These are phyloP conservation scores for Tremellales sp. DNA, from an alignment of 1,284 basidiomycete genomes.

Conservation along the genomic window DNA sequence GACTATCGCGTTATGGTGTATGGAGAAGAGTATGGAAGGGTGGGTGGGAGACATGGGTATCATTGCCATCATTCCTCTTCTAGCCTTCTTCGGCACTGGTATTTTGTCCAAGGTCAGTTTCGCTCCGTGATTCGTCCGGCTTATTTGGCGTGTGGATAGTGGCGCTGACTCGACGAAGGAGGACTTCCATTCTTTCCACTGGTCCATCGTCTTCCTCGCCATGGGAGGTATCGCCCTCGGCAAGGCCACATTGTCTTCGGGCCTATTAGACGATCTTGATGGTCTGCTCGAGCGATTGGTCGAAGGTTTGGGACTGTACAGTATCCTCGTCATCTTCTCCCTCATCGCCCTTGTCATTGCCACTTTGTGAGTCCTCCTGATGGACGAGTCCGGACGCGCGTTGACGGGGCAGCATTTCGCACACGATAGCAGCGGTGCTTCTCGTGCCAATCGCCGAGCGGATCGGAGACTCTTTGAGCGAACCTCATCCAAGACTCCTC, in stretches of 20 bases:
- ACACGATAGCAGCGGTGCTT: slow-evolving; percentile 93
- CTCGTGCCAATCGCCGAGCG: slow-evolving; percentile 92
- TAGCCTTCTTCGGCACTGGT: slow-evolving; percentile 92
- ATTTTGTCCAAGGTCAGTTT: slow-evolving; percentile 79
- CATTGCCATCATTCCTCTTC: slow-evolving; percentile 88
- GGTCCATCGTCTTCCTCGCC: slow-evolving; percentile 89
- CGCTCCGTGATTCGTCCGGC: background rate
- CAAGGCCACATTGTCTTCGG: slow-evolving; percentile 86
- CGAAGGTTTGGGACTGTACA: slow-evolving; percentile 67
- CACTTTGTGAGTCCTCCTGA: slow-evolving; percentile 40
- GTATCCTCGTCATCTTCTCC: slow-evolving; percentile 79
- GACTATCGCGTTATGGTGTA: slow-evolving; percentile 89
- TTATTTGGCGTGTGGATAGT: background rate
- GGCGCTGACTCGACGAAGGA: slow-evolving; percentile 55
- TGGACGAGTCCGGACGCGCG: background rate
- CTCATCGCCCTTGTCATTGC: slow-evolving; percentile 75
- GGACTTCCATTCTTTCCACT: slow-evolving; percentile 90
- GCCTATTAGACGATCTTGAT: slow-evolving; percentile 76
- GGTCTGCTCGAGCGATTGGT: slow-evolving; percentile 65
- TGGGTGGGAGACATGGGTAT: slow-evolving; percentile 94
- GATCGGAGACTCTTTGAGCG: slow-evolving; percentile 73
- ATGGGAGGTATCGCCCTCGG: slow-evolving; percentile 98
- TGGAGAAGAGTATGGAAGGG: slow-evolving; percentile 75
- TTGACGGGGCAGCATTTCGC: slow-evolving; percentile 60
- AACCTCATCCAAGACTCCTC: slow-evolving; percentile 67